phyloP scores from a whole-genome alignment of 495 filamentous ascomycete species.

The Achaetomiella virescens region DNA sequence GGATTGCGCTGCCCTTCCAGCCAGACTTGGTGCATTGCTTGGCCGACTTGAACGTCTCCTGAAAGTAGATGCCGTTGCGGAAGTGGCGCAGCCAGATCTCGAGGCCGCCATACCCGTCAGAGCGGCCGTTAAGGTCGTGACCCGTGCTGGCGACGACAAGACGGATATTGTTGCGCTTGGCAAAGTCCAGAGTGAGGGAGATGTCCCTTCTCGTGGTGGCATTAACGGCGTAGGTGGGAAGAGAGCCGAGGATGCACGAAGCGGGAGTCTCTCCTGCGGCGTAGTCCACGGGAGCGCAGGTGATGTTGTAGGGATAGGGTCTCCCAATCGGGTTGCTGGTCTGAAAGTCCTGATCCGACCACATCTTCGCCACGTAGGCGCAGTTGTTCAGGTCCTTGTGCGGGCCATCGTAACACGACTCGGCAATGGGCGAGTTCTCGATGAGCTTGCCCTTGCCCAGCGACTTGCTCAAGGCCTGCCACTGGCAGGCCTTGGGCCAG shows the following conservation, averaged over 20 bases:
- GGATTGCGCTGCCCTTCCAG: constrained; percentile 8
- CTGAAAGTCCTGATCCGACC: constrained; percentile 7
- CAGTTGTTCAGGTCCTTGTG: constrained; percentile 6
- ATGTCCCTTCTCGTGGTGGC: constrained; percentile 42
- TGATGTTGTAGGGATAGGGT: constrained; percentile 12
- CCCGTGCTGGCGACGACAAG: constrained; percentile 12
- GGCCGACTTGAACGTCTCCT: constrained; percentile 5
- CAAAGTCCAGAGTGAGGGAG: constrained; percentile 46
- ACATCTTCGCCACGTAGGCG: constrained; percentile 3
- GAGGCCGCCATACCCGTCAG: constrained; percentile 13
- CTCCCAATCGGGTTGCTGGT: constrained; percentile 2
- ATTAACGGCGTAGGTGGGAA: constrained; percentile 46
- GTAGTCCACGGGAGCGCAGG: constrained; percentile 11
- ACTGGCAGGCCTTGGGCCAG: background rate
- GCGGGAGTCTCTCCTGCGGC: background rate
- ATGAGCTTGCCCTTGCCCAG: constrained; percentile 11
- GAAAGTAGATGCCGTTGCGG: constrained; percentile 13
- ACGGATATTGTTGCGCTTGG: constrained; percentile 38
- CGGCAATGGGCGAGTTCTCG: constrained; percentile 3
- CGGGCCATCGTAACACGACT: constrained; percentile 15
- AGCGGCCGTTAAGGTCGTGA: constrained; percentile 15
- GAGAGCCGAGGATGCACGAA: constrained; percentile 20
- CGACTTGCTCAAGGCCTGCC: background rate
- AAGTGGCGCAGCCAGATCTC: constrained; percentile 14
- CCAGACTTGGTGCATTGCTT: constrained; percentile 4